Base-by-base conservation (phyloP, 2,329 filamentous ascomycete species). In the Aspergillus spinulosporus region DNA sequence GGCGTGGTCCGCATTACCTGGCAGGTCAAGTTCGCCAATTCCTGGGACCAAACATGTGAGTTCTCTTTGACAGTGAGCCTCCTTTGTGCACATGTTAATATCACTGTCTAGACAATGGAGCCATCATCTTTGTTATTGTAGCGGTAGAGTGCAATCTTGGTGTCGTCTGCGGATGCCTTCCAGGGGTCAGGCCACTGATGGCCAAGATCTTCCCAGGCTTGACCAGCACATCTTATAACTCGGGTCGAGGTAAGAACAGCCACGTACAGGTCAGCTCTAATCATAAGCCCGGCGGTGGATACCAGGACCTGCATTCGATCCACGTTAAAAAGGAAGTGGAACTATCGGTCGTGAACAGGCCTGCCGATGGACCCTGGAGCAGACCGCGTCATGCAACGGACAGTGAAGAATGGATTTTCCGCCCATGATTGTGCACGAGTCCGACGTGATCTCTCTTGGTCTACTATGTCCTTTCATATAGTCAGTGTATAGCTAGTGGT, bases 381-480 rank as follows among this genome's bases (percentile, higher is more conserved):
- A 39, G 39, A 29, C 45, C 34, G 5, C 31, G 31, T 11, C 9
- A 40, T n/a, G 5, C 37, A 12, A 12, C 6, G 5, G 36, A 50
- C 44, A 55, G 52, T 26, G 52, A 55, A 28, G 52, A 55, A n/a
- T 55, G 32, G 52, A 50, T 50, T 21, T 50, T 55, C 26, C 52
- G 32, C 7, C 39, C 52, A 32, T 55, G 42, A 50, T 21, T 37
- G 4, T 15, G 9, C 6, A 7, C 9, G 9, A 34, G 31, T 21
- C 21, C 21, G 21, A 21, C 21, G 21, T 21, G 21, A 21, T 21
- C 21, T 21, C 21, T 21, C 21, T 21, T 21, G 21, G 21, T 21
- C 21, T 21, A 21, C 21, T 21, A 21, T 21, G 21, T 21, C 21
- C 21, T 21, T 21, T 21, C 21, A 21, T 21, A 21, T 21, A 21